Evolutionary conservation across 306 rosid species (phyloP), one percentile per base, ranked within the genome.

Genomic region (Gillenia trifoliata): DNA sequence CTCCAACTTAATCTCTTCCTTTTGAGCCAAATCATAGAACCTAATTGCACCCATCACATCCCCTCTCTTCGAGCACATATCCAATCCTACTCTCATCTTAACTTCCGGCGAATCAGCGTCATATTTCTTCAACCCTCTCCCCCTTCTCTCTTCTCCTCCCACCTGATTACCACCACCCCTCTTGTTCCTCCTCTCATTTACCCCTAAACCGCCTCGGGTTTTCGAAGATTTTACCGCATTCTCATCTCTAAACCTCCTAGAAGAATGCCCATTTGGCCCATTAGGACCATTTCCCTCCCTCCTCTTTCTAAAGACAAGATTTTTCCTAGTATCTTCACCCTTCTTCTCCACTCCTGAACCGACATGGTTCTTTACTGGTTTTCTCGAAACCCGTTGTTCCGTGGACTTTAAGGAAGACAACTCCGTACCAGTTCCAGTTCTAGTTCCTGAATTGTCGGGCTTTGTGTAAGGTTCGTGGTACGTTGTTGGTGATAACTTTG

Each of bases 11-110:
- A 86, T 70, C 10, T 86, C 95, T 41, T 87, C 85, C 6, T 56
- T 80, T 20, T 40, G 78, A 56, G 98, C 92, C 40, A 76, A 72
- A 80, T 91, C 96, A 66, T 83, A 91, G 64, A 87, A 78, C 74
- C 87, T 73, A 64, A 94, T 88, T 50, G 98, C 97, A 15, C 83
- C 88, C 83, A 83, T 79, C 1, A 90, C 87, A 81, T 91, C 91
- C 64, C 95, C 98, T 61, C 81, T 85, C 83, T 90, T 94, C 16
- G 96, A 94, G 75, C 93, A 94, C 97, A 79, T 83, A 62, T 94
- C 96, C 74, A 94, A 79, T 57, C 81, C 85, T 61, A 78, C 54
- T 77, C 86, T 60, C 79, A 91, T 63, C 75, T 76, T 80, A 76
- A 56, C 64, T 72, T 82, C 82, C 10, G 86, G 78, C 25, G 79